Conservation (phyloP, 805 yeast species). For the Suhomyces vadensis region DNA sequence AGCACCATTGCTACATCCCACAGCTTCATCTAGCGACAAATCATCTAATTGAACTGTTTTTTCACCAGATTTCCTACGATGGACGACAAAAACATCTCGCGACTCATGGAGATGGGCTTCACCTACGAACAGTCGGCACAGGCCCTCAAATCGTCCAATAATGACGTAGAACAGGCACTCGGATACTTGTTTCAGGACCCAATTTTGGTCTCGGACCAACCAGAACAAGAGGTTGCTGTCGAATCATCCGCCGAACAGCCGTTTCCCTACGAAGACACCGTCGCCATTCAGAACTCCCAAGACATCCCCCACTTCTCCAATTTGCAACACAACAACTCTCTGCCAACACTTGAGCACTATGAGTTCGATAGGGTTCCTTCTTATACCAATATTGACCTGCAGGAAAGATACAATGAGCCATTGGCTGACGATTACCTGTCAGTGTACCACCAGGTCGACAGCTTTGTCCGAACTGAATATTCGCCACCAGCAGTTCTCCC, state of each 20-base stretch:
- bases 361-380: background rate
- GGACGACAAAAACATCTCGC: conserved; percentile 16
- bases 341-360: background rate
- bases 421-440: background rate
- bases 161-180: conserved; percentile 35
- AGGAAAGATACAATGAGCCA: background rate
- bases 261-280: conserved; percentile 18
- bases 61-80: too few species aligned
- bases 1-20: too few species aligned
- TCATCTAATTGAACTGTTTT: too few species aligned
- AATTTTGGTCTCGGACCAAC: conserved; percentile 10
- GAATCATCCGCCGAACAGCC: background rate
- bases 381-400: background rate
- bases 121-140: conserved; percentile 34
- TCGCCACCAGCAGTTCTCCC: conserved; percentile 21
- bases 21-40: too few species aligned
- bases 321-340: background rate
- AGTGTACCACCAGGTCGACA: background rate
- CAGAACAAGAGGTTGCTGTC: background rate
- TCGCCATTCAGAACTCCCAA: conserved; percentile 28
- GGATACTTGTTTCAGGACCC: conserved; percentile 39
- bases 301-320: conserved; percentile 30
- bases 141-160: conserved; percentile 35
- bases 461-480: conserved; percentile 1
- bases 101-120: conserved; percentile 42